Percentiles rank a stretch among this genome's conserved stretches.
Conservation (phyloP, 345 rosid species). For the Gynandropsis gynandra region DNA sequence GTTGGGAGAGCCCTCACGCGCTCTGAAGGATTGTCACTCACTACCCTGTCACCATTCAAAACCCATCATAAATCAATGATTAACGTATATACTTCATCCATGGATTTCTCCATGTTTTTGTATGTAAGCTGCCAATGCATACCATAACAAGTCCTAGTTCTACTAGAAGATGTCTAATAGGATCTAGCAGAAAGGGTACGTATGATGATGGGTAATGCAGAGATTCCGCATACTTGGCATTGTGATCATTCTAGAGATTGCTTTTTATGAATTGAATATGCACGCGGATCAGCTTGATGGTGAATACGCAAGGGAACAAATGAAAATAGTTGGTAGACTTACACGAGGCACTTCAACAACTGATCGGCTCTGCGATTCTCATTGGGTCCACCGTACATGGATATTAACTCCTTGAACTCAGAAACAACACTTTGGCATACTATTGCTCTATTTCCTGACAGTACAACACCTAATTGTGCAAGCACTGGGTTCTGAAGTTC, state of each 20-base stretch:
- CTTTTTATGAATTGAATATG: not conserved
- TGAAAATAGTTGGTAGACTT: slow-evolving; percentile 27
- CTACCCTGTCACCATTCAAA: slow-evolving; percentile 44
- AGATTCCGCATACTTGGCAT: too few relatives aligned
- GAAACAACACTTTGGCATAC: slow-evolving; percentile 48
- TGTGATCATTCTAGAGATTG: too few relatives aligned
- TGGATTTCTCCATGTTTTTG: slow-evolving; percentile 4
- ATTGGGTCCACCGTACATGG: slow-evolving; percentile 67
- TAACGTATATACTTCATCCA: not conserved
- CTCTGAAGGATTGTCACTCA: slow-evolving; percentile 65
- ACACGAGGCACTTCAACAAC: slow-evolving; percentile 51
- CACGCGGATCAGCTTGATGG: not conserved
- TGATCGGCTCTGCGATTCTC: slow-evolving; percentile 67
- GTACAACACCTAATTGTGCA: slow-evolving; percentile 31
- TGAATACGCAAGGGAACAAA: not conserved
- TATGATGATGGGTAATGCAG: too few relatives aligned
- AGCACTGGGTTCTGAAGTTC: slow-evolving; percentile 55
- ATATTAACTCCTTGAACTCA: slow-evolving; percentile 60
- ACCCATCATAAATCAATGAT: not conserved
- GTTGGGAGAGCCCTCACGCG: slow-evolving; percentile 71
- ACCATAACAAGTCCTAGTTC: too few relatives aligned
- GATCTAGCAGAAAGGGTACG: too few relatives aligned
- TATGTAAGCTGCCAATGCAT: too few relatives aligned
- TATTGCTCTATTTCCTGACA: slow-evolving; percentile 51
- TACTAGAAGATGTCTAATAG: too few relatives aligned